Percentiles rank a stretch among this genome's conserved stretches.
Conservation (phyloP, 2,329 filamentous ascomycete genomes). For the Diaporthe citrichinensis region DNA sequence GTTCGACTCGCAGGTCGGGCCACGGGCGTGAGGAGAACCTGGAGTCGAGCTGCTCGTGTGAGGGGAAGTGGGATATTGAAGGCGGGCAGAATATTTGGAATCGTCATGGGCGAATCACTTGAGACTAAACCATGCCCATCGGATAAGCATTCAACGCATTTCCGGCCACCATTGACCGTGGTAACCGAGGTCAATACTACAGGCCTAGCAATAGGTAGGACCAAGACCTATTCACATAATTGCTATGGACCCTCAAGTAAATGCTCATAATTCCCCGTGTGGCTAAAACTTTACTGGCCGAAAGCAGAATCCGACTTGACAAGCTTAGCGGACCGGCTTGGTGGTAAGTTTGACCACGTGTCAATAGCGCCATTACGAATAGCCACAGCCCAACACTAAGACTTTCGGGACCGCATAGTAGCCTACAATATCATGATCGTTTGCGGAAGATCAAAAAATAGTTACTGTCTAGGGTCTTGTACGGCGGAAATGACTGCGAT, state of each 20-base stretch:
- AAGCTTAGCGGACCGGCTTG: no score
- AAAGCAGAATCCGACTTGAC: no score
- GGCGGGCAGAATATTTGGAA: not conserved
- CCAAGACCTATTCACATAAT: not conserved
- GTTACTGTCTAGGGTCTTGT: no score
- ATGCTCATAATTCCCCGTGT: no score
- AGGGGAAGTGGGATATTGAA: not conserved
- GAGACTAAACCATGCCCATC: not conserved
- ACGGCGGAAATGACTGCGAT: no score
- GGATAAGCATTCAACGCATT: not conserved
- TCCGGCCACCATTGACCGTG: not conserved
- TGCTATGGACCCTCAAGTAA: not conserved
- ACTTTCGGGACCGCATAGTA: no score
- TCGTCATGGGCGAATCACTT: not conserved
- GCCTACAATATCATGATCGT: no score
- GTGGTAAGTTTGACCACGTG: no score
- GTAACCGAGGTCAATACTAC: not conserved
- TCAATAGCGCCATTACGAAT: no score
- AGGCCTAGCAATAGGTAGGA: not conserved
- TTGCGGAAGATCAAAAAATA: no score
- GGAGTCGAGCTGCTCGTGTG: not conserved
- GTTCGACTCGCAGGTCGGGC: not conserved
- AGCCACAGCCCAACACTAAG: no score
- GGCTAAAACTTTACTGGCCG: no score
- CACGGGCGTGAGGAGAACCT: conserved; percentile 10